These are phyloP conservation scores for Dioscorea dumetorum DNA, from an alignment of 106 monocot species.

Conservation along the genomic window DNA sequence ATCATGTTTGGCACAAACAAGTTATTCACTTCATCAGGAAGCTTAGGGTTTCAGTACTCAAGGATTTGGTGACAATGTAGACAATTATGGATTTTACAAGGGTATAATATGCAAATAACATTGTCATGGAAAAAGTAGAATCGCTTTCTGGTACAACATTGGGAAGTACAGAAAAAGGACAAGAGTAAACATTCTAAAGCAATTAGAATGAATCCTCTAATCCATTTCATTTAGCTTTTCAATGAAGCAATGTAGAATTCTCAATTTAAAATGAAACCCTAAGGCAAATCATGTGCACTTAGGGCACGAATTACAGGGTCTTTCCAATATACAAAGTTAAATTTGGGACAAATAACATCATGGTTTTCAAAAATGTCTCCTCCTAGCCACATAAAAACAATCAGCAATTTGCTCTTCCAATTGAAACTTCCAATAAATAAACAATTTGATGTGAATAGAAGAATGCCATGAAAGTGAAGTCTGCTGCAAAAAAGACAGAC, in stretches of 20 bases:
- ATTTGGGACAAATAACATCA: constrained; percentile 2
- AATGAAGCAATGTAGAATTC: neutral
- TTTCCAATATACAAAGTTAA: neutral
- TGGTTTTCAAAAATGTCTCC: constrained; percentile 13
- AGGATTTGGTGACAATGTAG: no score
- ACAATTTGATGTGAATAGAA: no score
- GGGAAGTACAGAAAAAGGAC: neutral
- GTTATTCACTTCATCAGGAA: no score
- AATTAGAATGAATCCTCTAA: constrained; percentile 9
- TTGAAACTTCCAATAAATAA: neutral
- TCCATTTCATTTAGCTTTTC: neutral
- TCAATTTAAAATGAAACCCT: no score
- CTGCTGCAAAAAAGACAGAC: constrained; percentile 7
- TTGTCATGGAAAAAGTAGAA: no score
- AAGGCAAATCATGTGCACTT: no score
- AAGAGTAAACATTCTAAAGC: constrained; percentile 13
- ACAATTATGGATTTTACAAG: no score
- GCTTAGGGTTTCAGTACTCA: no score
- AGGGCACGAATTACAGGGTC: constrained; percentile 3
- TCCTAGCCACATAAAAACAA: neutral
- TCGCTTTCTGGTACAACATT: no score
- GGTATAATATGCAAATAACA: no score
- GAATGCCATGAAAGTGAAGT: neutral
- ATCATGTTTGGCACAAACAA: no score
- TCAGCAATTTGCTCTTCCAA: neutral